phyloP scores from a whole-genome alignment of 1,139 yeast genomes.

The Wickerhamiella pararugosa region DNA sequence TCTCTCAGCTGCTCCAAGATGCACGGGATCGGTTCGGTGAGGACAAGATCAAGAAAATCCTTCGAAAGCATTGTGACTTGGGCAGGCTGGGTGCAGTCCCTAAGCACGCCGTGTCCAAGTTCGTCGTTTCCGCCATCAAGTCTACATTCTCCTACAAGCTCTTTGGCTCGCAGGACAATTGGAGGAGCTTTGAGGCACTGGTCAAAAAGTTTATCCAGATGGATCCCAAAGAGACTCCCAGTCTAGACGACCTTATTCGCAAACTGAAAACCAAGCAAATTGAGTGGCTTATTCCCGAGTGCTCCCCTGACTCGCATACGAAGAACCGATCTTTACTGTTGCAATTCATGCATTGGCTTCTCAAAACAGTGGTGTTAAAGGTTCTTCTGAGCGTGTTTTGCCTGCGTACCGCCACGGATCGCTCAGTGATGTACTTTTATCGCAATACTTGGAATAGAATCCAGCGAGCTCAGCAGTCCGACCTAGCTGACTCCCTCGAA shows the following conservation, averaged over 20 bases:
- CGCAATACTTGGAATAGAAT: no score
- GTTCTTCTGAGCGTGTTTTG: constrained; percentile 47
- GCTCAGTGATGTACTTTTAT: no score
- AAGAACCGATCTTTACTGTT: constrained; percentile 23
- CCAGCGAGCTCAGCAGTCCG: no score
- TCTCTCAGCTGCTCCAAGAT: no score
- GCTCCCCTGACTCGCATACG: constrained; percentile 12
- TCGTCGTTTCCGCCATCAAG: neutral
- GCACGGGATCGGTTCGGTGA: no score
- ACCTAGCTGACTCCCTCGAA: no score
- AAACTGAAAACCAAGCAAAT: constrained; percentile 29
- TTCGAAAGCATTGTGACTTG: no score
- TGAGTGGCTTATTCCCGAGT: constrained; percentile 31
- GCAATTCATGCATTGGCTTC: constrained; percentile 44
- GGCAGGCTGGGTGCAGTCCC: neutral
- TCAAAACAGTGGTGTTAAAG: constrained; percentile 32
- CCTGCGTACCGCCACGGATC: constrained; percentile 24
- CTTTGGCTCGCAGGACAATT: constrained; percentile 44
- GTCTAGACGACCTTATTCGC: constrained; percentile 21
- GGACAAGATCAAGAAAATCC: no score
- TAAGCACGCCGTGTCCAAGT: neutral
- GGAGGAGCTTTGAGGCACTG: constrained; percentile 27
- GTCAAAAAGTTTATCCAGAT: constrained; percentile 31
- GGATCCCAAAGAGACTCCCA: constrained; percentile 21
- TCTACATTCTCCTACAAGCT: constrained; percentile 32